Evolutionary conservation across 2,329 filamentous ascomycete species (phyloP).

Genomic region (Alternaria panax): DNA sequence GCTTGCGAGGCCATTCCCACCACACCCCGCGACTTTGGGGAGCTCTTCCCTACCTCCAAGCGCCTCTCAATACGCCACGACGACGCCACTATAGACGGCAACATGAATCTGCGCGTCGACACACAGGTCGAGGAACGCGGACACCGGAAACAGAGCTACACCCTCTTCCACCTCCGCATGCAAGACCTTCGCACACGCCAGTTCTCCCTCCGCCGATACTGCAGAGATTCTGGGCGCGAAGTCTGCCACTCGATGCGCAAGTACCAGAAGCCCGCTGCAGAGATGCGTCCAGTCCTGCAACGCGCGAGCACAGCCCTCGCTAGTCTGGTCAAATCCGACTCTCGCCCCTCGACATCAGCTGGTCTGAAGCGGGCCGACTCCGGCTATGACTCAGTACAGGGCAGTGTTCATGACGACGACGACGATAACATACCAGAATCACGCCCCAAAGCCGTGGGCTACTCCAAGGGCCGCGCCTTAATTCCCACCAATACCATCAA

Average conservation of each 20-base stretch:
- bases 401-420: constrained; percentile 26
- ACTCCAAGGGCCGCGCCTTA: constrained; percentile 50
- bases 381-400: constrained; percentile 61
- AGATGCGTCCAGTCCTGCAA: constrained; percentile 61
- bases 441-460: constrained; percentile 44
- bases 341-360: constrained; percentile 51
- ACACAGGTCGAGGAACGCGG: constrained; percentile 70
- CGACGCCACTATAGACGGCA: constrained; percentile 86
- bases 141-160: constrained; percentile 68
- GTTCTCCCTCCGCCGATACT: constrained; percentile 91
- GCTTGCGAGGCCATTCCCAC: constrained; percentile 75
- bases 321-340: constrained; percentile 64
- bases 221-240: constrained; percentile 89
- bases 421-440: constrained; percentile 23
- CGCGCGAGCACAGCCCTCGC: constrained; percentile 67
- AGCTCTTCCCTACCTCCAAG: constrained; percentile 85
- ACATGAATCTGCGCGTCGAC: constrained; percentile 94
- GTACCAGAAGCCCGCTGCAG: constrained; percentile 63
- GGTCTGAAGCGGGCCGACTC: constrained; percentile 65
- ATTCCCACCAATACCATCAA: constrained; percentile 79
- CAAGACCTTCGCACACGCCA: constrained; percentile 85
- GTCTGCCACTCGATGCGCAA: constrained; percentile 84
- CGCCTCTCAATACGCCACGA: constrained; percentile 86
- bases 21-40: constrained; percentile 80
- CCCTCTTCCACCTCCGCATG: constrained; percentile 94